phyloP scores from a whole-genome alignment of 1,284 basidiomycete species.

The Apiotrichum mycotoxinovorans region DNA sequence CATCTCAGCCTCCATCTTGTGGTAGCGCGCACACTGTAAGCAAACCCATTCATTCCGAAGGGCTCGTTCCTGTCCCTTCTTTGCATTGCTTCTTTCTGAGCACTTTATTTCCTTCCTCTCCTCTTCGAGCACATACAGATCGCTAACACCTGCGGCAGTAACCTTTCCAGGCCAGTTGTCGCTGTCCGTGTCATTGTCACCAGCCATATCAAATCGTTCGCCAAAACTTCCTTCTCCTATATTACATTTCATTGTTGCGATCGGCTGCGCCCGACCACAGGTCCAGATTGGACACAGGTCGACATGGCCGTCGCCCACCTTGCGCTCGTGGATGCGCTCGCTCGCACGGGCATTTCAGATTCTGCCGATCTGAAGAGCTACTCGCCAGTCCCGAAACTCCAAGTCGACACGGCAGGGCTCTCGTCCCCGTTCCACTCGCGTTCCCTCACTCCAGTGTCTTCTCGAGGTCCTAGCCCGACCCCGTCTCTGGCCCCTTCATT shows the following conservation, averaged over 20 bases:
- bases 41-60: too few relatives aligned
- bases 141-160: too few relatives aligned
- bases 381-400: slow-evolving; percentile 18
- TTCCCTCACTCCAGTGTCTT: slow-evolving; percentile 9
- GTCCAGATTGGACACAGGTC: slow-evolving; percentile 5
- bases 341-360: slow-evolving; percentile 12
- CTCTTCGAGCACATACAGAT: too few relatives aligned
- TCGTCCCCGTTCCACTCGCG: slow-evolving; percentile 8
- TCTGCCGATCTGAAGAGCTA: slow-evolving; percentile 28
- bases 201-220: neutral
- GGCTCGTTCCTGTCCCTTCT: too few relatives aligned
- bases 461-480: slow-evolving; percentile 6
- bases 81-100: too few relatives aligned
- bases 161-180: too few relatives aligned
- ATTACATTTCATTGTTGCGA: neutral
- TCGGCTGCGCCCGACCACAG: neutral
- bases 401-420: slow-evolving; percentile 5
- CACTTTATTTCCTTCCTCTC: too few relatives aligned
- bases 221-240: neutral
- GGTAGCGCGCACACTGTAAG: too few relatives aligned
- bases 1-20: too few relatives aligned
- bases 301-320: slow-evolving; percentile 13
- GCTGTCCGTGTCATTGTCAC: too few relatives aligned
- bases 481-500: slow-evolving; percentile 2
- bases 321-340: slow-evolving; percentile 5